A percentile compares a stretch with the other conserved stretches of the same genome.
These are phyloP conservation scores for Microdochium trichocladiopsis DNA, from an alignment of 2,329 filamentous ascomycete genomes.

Conservation along the genomic window DNA sequence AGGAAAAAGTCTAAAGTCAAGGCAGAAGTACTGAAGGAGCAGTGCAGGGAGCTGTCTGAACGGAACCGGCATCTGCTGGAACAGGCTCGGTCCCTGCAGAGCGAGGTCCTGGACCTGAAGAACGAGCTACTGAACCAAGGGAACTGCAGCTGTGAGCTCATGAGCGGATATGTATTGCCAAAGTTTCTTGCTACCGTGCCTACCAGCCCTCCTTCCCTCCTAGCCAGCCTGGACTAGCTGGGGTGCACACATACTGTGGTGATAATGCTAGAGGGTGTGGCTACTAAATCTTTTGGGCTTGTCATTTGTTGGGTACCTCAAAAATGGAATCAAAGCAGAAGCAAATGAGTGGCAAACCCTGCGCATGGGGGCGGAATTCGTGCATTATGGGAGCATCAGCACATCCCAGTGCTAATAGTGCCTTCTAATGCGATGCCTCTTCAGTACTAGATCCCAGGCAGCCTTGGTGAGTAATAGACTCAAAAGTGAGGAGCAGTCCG, in stretches of 20 bases:
- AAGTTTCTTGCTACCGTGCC: neutral
- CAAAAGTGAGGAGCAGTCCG: too few relatives aligned
- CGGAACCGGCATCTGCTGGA: slow-evolving; percentile 13
- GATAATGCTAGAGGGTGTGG: neutral
- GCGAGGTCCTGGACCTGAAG: slow-evolving; percentile 19
- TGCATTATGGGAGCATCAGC: neutral
- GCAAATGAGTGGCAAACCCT: neutral
- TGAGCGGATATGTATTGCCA: slow-evolving; percentile 12
- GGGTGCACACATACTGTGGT: neutral
- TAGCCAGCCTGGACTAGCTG: too few relatives aligned
- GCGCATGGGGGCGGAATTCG: neutral
- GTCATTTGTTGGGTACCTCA: neutral
- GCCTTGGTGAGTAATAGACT: too few relatives aligned
- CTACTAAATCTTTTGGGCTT: neutral
- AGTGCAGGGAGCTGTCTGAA: slow-evolving; percentile 14
- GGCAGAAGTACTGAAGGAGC: slow-evolving; percentile 36
- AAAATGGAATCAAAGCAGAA: neutral
- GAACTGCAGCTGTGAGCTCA: slow-evolving; percentile 15
- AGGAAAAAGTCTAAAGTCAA: slow-evolving; percentile 48
- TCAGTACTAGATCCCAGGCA: neutral
- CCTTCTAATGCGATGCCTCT: neutral
- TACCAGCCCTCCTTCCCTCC: neutral
- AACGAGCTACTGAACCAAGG: slow-evolving; percentile 19
- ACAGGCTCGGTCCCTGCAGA: slow-evolving; percentile 12
- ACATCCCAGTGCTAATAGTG: neutral